A percentile compares a stretch with the other conserved stretches of the same genome.
Conservation (phyloP, 1,284 basidiomycete species). For the Ceratobasidium sp. region DNA sequence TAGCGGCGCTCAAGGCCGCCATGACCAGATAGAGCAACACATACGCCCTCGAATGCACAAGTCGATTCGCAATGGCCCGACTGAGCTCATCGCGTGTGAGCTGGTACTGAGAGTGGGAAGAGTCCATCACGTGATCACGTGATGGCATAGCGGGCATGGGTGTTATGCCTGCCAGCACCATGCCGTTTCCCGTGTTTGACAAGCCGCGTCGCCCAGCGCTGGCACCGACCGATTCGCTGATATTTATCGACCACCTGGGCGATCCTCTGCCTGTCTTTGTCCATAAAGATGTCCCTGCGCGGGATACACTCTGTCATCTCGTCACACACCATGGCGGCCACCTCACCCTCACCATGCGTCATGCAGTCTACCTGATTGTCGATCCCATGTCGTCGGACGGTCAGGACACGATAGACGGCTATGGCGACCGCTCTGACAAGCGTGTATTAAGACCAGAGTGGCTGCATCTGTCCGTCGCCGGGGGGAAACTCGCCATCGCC, state of each 20-base stretch:
- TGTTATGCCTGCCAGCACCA: constrained; percentile 16
- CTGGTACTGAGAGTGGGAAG: constrained; percentile 74
- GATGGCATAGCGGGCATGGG: constrained; percentile 5
- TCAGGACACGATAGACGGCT: constrained; percentile 29
- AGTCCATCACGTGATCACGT: not conserved
- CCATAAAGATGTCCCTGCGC: constrained; percentile 22
- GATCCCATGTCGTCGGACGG: constrained; percentile 15
- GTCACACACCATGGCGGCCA: constrained; percentile 18
- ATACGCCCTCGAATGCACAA: constrained; percentile 81
- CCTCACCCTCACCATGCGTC: constrained; percentile 22
- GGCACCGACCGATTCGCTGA: not conserved
- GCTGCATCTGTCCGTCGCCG: constrained; percentile 6
- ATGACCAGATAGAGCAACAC: constrained; percentile 87
- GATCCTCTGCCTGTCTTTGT: constrained; percentile 18
- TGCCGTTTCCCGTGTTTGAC: constrained; percentile 33
- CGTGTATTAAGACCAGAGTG: constrained; percentile 25
- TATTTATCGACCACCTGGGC: constrained; percentile 25
- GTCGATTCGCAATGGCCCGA: constrained; percentile 80
- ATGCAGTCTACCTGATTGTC: constrained; percentile 28
- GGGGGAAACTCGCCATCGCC: constrained; percentile 6
- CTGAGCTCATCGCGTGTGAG: constrained; percentile 79
- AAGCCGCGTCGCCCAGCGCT: constrained; percentile 5
- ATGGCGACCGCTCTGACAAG: constrained; percentile 28
- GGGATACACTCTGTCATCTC: constrained; percentile 13
- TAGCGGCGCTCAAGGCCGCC: constrained; percentile 88